Evolutionary conservation across 1,139 yeast species (phyloP), one percentile per base, ranked within the genome.

Genomic region (Nadsonia commutata): DNA sequence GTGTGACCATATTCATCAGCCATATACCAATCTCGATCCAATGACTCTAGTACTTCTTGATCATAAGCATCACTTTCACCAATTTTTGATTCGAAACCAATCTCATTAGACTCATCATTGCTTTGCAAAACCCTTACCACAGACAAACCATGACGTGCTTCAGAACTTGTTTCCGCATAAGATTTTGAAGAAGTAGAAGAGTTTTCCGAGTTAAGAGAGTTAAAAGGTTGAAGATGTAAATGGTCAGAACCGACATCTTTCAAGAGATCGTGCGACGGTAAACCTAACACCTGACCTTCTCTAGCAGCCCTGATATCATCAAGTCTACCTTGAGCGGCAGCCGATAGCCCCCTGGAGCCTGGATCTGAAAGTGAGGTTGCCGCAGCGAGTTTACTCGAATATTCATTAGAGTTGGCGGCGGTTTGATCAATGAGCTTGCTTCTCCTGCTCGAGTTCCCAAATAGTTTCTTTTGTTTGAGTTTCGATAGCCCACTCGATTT

Each of bases 21-120:
- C 9, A 53, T 55, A 48, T 64, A 64, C 66, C 68, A 64, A 41
- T 63, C 67, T 13, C 68, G 49, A 42, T 64, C 68, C 8, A 54
- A 46, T 9, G 52, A 56, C 20, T 41, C 46, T 11, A 43, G 45
- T 1, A 51, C 36, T 17, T 50, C 53, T 20, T 36, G 39, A 19
- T 46, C 49, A 31, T 43, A 40, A 7, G 42, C 42, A n/a, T 38
- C 13, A 13, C 23, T 20, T 43, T 40, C 38, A 36, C 45, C 36
- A 37, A 21, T 38, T 36, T 42, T 5, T 31, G 16, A 19, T 31
- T 11, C 38, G 37, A 7, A 19, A 16, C 9, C 16, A 11, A 18
- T 18, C 22, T 37, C 20, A 2, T 7, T 31, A n/a, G n/a, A n/a
- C n/a, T n/a, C n/a, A n/a, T n/a, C 42, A 21, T 33, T 31, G 3